Base-by-base conservation (phyloP, 441 rosid species). In the Capsella rubella region DNA sequence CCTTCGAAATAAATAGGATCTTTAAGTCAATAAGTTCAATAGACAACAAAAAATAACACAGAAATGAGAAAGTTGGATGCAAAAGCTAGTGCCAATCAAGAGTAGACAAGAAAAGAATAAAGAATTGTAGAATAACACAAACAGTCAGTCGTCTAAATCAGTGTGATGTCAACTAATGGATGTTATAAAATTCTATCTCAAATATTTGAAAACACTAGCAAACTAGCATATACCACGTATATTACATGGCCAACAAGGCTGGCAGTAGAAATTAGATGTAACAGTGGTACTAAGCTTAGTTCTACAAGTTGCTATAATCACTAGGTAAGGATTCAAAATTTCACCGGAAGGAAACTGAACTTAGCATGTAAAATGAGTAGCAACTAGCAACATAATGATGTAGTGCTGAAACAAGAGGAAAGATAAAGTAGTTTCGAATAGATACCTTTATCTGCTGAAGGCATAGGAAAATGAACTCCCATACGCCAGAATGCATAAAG, bases 391-490 rank as follows among this genome's bases (percentile, higher is more conserved):
- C 49, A 73, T 16, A 63, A 34, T 31, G 9, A 15, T 28, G 40
- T 28, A 63, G 14, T 42, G 65, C 28, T 45, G 43, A 29, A 34
- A 45, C 34, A 45, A 49, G 45, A 42, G 67, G 35, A 53, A 13
- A 63, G 60, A 31, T 28, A 54, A 9, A 16, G 57, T 58, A 65
- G 63, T 42, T 71, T 49, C 5, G 43, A 76, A 71, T 18, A 32
- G 50, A 57, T 74, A 93, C 99, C 97, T 86, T 86, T 95, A 76
- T 91, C 96, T 71, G 69, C 49, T 1, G 97, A 91, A 80, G 97
- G 98, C 98, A 96, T 96, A 42, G 97, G 99, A 67, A 93, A 96
- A 82, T 96, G 99, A 84, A 96, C 78, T 72, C 99, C 98, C 99
- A 96, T 89, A 78, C 99, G 97, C 99, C 98, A 96, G 79, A 96